Base-by-base conservation (phyloP, 2,329 filamentous ascomycete species). In the Colletotrichum sp. region DNA sequence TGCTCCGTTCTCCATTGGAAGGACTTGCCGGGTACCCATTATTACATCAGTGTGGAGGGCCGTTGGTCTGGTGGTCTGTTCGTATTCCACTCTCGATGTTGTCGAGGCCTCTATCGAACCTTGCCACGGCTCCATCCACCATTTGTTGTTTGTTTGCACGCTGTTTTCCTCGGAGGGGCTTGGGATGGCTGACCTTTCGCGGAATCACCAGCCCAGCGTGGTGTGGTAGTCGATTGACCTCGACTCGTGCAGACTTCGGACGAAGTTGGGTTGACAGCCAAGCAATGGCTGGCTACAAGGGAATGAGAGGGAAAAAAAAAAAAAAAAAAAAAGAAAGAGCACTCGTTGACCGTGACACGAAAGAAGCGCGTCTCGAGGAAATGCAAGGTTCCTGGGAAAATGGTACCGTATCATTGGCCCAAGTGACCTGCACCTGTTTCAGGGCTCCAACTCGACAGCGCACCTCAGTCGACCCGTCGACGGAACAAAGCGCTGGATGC, bases 11-110 rank as follows among this genome's bases (percentile, higher is more conserved):
- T 63, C 73, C 70, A 73, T 73, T 28, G 36, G 32, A n/a, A 72
- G 67, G 61, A 32, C 52, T 24, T 61, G 72, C 72, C 72, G 60
- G 24, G 61, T 52, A 32, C 60, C 61, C 36, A 61, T 36, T 24
- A 75, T 75, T 75, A 68, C 70, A 75, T 75, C 73, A 73, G 64
- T 67, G 70, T 75, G 73, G 73, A 73, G 38, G 18, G 24, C 57
- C 43, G 70, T 75, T 75, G 57, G 69, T 73, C 43, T 55, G 69
- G 64, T 75, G 73, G 69, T 63, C 73, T 73, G 73, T 73, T 75
- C 73, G 70, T 73, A 75, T 75, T 72, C 32, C 57, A 28, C 72
- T 64, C 43, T 71, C 36, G 38, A 18, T 60, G 52, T n/a, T 66
- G 72, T 74, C 67, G 66, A 71, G 67, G 60, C 67, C 48, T 74